These are phyloP conservation scores for Onygenales sp. DNA, from an alignment of 2,329 filamentous ascomycete genomes.

Conservation along the genomic window DNA sequence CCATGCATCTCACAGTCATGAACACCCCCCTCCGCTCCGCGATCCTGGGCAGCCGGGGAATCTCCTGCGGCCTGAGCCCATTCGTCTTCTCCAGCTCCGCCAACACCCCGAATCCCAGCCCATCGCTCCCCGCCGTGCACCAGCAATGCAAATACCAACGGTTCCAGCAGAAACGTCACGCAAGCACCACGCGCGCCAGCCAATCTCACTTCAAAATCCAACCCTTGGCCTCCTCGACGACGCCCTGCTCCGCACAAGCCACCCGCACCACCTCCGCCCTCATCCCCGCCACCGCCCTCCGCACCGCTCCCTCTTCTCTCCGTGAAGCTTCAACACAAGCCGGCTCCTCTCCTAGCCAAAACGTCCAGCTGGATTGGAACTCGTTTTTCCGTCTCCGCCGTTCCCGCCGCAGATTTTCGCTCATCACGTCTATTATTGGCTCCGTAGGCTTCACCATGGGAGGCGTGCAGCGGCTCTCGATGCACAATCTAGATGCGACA, in stretches of 20 bases:
- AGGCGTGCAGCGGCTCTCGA: slow-evolving; percentile 49
- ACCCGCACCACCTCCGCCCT: background rate
- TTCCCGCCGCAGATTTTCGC: slow-evolving; percentile 72
- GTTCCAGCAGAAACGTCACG: slow-evolving; percentile 16
- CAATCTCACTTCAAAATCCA: slow-evolving; percentile 6
- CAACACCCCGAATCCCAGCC: background rate
- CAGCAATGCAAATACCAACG: slow-evolving; percentile 5
- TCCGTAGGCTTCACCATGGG: slow-evolving; percentile 51
- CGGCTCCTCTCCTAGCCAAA: background rate
- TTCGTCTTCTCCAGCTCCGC: slow-evolving; percentile 12
- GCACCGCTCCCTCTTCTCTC: background rate
- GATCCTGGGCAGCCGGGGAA: slow-evolving; percentile 20
- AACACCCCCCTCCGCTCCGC: slow-evolving; percentile 25
- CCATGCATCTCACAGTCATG: slow-evolving; percentile 19
- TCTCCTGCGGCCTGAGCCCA: slow-evolving; percentile 13
- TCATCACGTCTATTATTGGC: slow-evolving; percentile 62
- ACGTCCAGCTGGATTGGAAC: slow-evolving; percentile 65
- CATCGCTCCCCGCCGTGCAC: background rate
- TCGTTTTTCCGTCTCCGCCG: slow-evolving; percentile 85
- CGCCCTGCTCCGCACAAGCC: too few relatives aligned
- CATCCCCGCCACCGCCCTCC: slow-evolving; percentile 7
- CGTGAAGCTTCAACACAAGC: slow-evolving; percentile 2
- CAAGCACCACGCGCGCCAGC: slow-evolving; percentile 16
- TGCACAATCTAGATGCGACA: slow-evolving; percentile 57
- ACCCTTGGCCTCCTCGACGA: background rate